A percentile compares a stretch with the other conserved stretches of the same genome.
phyloP scores from a whole-genome alignment of 2,329 filamentous ascomycete species.

The Aureobasidium zeae region DNA sequence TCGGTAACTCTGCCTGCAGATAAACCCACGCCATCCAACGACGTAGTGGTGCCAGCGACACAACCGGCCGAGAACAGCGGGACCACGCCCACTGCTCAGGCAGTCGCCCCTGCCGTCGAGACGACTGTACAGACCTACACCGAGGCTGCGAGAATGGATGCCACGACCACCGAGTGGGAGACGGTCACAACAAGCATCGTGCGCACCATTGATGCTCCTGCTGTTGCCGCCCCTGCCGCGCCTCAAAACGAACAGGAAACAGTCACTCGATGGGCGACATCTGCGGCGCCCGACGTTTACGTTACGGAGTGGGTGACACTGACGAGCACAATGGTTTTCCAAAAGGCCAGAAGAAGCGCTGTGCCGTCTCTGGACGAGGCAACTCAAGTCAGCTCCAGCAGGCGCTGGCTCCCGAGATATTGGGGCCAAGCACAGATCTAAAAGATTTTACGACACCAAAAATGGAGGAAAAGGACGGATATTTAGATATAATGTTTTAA shows the following conservation, averaged over 20 bases:
- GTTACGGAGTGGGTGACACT: slow-evolving; percentile 1
- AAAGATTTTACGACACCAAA: slow-evolving; percentile 13
- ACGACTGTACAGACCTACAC: neutral
- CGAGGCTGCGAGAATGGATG: neutral
- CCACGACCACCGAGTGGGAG: slow-evolving; percentile 2
- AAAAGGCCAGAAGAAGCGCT: slow-evolving; percentile 10
- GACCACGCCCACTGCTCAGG: neutral
- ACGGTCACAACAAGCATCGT: slow-evolving; percentile 6
- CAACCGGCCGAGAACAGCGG: slow-evolving; percentile 3
- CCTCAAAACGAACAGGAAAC: too few species aligned
- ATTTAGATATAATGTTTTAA: slow-evolving; percentile 10
- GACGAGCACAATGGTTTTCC: slow-evolving; percentile 3
- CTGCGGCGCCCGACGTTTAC: neutral
- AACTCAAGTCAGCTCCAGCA: slow-evolving; percentile 8
- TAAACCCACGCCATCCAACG: neutral
- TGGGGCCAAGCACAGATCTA: slow-evolving; percentile 5
- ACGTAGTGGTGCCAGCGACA: too few species aligned
- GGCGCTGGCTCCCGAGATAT: slow-evolving; percentile 11
- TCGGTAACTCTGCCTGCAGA: neutral
- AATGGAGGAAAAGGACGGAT: slow-evolving; percentile 1
- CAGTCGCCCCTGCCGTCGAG: neutral
- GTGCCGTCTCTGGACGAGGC: neutral
- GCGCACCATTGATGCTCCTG: neutral
- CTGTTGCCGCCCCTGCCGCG: neutral
- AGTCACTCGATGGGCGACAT: slow-evolving; percentile 1